Percentiles rank a stretch among this genome's conserved stretches.
Conservation (phyloP, 2,329 filamentous ascomycete species). For the Thielaviopsis populi region DNA sequence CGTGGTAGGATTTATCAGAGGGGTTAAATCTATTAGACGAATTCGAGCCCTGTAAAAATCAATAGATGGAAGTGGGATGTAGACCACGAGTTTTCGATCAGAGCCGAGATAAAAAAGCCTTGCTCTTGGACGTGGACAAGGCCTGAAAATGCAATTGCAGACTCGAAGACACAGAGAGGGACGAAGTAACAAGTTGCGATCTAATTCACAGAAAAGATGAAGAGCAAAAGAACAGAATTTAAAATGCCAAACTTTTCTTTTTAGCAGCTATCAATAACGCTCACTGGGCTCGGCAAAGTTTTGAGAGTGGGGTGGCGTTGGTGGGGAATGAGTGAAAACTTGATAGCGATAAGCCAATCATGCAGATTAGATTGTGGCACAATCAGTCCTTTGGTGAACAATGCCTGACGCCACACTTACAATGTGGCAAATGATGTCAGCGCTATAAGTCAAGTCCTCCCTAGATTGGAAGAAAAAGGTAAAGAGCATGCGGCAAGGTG, state of each 20-base stretch:
- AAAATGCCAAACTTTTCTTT: neutral
- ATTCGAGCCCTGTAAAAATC: constrained; percentile 11
- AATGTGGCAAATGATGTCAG: constrained; percentile 4
- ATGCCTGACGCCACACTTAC: neutral
- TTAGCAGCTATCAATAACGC: neutral
- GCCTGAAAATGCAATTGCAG: constrained; percentile 2
- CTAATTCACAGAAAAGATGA: constrained; percentile 6
- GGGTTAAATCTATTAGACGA: constrained; percentile 12
- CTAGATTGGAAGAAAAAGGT: neutral
- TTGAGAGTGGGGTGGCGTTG: constrained; percentile 15
- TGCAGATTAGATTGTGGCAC: constrained; percentile 6
- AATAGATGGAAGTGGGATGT: constrained; percentile 9
- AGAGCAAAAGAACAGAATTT: neutral
- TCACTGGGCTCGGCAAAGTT: constrained; percentile 12
- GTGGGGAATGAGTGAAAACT: constrained; percentile 11
- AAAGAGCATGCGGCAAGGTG: neutral
- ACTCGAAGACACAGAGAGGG: neutral
- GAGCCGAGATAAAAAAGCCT: neutral
- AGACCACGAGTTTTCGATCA: constrained; percentile 5
- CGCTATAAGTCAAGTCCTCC: neutral
- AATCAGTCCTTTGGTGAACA: neutral
- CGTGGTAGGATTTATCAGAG: constrained; percentile 11
- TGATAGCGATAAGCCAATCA: constrained; percentile 16
- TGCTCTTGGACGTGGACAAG: neutral
- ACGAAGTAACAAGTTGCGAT: constrained; percentile 1